Base-by-base conservation (phyloP, 257 asterid genomes). In the Knoxia roxburghii region DNA sequence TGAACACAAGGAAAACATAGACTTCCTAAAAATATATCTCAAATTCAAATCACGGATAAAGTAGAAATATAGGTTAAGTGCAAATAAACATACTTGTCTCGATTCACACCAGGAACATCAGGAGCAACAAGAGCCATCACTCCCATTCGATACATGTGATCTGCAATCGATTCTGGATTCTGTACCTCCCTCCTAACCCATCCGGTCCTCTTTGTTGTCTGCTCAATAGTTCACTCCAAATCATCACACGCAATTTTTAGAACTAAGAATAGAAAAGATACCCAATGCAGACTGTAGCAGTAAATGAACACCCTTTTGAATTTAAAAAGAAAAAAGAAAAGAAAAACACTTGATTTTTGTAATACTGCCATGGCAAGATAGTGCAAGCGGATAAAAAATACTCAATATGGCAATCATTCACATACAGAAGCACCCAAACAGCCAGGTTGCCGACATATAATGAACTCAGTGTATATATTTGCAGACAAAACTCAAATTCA, bases 111-210 rank as follows among this genome's bases (percentile, higher is more conserved):
- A 76, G 98, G 96, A 75, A 82, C 67, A 79, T 93, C 95, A 57
- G 96, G 72, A 77, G 95, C 81, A 73, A 88, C 81, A 61, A 93
- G 87, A 62, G 97, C 91, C 98, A 93, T 93, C 37, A 89, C 69
- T 67, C 98, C 98, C 98, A 91, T 89, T 11, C 97, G 85, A 67
- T 93, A 82, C 98, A 93, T 93, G 81, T 93, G 98, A 82, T 93
- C 98, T 41, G 94, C 89, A 69, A 92, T 86, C 7, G 98, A 92
- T 74, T 92, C 98, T 0, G 97, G 96, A 59, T 81, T 83, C 70
- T 84, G 65, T 68, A 92, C 89, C 2, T 77, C 87, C 75, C 70
- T 89, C 29, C 81, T 78, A 39, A 89, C 48, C 98, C 98, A 92
- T 64, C 97, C 97, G 18, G 92, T 79, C 72, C 97, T 81, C 78